Percentiles rank a stretch among this genome's conserved stretches.
phyloP scores from a whole-genome alignment of 2,329 filamentous ascomycete species.

The Nannizzia gypsea region DNA sequence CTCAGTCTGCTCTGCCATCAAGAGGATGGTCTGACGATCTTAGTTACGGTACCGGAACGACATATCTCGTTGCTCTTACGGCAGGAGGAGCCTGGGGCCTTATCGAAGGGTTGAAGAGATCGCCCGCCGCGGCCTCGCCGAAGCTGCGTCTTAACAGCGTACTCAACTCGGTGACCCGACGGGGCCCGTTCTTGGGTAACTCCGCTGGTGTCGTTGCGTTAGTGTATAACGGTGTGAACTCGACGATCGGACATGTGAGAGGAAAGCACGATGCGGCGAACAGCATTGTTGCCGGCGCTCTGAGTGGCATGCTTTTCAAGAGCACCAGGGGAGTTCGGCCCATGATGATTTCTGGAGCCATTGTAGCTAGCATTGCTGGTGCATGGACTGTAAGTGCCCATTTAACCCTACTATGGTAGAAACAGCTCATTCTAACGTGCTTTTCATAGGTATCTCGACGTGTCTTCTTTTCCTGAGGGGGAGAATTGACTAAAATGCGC shows the following conservation, averaged over 20 bases:
- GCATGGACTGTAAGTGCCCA: constrained; percentile 69
- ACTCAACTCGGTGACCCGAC: constrained; percentile 82
- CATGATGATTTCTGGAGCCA: constrained; percentile 87
- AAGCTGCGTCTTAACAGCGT: constrained; percentile 90
- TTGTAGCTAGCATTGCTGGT: constrained; percentile 76
- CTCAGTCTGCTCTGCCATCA: constrained; percentile 78
- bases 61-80: constrained; percentile 77
- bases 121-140: constrained; percentile 59
- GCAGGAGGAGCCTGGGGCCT: constrained; percentile 87
- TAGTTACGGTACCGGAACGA: constrained; percentile 92
- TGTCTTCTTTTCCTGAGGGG: constrained; percentile 30
- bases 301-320: constrained; percentile 94
- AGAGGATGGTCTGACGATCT: constrained; percentile 97
- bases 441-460: constrained; percentile 38
- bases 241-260: constrained; percentile 62
- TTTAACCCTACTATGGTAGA: constrained; percentile 6
- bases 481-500: background rate
- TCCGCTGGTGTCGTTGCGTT: constrained; percentile 91
- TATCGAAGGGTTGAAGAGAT: constrained; percentile 71
- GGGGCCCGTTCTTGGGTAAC: constrained; percentile 92
- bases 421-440: constrained; percentile 15
- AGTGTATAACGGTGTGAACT: constrained; percentile 90
- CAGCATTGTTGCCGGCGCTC: constrained; percentile 67
- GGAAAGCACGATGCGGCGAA: constrained; percentile 86
- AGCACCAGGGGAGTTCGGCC: constrained; percentile 80